Evolutionary conservation across 108 stramenopile genomes (phyloP).

Genomic region (Skeletonema costatum): DNA sequence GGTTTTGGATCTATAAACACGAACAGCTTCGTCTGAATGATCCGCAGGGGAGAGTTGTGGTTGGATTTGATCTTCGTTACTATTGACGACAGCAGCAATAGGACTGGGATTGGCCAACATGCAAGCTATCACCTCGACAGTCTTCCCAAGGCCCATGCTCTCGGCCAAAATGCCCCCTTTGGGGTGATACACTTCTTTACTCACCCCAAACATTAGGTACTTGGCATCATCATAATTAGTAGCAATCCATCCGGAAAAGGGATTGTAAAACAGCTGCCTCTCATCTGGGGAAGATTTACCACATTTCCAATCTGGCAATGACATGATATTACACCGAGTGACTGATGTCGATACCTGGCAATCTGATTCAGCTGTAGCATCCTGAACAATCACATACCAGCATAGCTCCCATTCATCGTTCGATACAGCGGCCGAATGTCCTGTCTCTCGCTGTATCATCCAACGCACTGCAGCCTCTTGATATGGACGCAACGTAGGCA

Average conservation of each 20-base stretch:
- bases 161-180: slow-evolving; percentile 73
- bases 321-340: background rate
- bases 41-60: background rate
- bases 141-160: slow-evolving; percentile 50
- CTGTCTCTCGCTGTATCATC: slow-evolving; percentile 69
- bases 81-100: background rate
- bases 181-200: background rate
- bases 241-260: slow-evolving; percentile 58
- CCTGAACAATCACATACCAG: slow-evolving; percentile 47
- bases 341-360: background rate
- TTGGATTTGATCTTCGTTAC: background rate
- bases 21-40: slow-evolving; percentile 7
- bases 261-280: slow-evolving; percentile 38
- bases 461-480: slow-evolving; percentile 71
- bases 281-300: slow-evolving; percentile 29
- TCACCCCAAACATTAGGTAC: slow-evolving; percentile 19
- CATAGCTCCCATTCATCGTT: slow-evolving; percentile 59
- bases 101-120: slow-evolving; percentile 58
- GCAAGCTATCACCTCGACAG: slow-evolving; percentile 54
- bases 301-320: slow-evolving; percentile 29
- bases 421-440: background rate
- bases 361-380: background rate
- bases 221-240: slow-evolving; percentile 37
- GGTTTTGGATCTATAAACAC: slow-evolving; percentile 7
- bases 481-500: slow-evolving; percentile 70